phyloP scores from a whole-genome alignment of 148 eudicot species.

The Rhododendron griersonianum region DNA sequence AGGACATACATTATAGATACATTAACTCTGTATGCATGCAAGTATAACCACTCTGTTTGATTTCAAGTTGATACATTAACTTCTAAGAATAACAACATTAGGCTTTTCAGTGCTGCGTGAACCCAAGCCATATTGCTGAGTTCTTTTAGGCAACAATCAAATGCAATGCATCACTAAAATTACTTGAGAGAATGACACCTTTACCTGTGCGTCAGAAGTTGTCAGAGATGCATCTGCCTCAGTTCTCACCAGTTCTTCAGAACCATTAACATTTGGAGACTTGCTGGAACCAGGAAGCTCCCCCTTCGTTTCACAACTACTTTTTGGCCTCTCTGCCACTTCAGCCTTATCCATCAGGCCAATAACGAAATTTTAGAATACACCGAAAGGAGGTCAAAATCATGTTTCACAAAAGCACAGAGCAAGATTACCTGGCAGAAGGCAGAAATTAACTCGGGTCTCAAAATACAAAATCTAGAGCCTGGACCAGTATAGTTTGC shows the following conservation, averaged over 20 bases:
- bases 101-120: not conserved
- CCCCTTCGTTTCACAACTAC: constrained; percentile 21
- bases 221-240: constrained; percentile 25
- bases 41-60: not conserved
- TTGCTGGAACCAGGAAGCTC: constrained; percentile 35
- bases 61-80: constrained; percentile 2
- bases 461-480: constrained; percentile 90
- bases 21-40: not conserved
- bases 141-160: not conserved
- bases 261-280: constrained; percentile 28
- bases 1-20: not conserved
- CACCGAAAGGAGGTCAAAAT: not conserved
- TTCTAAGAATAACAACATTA: not conserved
- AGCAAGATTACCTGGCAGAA: constrained; percentile 62
- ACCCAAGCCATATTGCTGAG: not conserved
- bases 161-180: not conserved
- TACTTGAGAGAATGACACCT: not conserved
- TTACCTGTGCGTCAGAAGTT: constrained; percentile 35
- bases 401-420: not conserved
- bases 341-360: constrained; percentile 47
- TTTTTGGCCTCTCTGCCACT: constrained; percentile 38
- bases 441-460: constrained; percentile 83
- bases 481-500: constrained; percentile 88
- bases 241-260: constrained; percentile 22
- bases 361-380: constrained; percentile 5